phyloP scores from a whole-genome alignment of 495 filamentous ascomycete species.

The Sabuloglossum arenarium region DNA sequence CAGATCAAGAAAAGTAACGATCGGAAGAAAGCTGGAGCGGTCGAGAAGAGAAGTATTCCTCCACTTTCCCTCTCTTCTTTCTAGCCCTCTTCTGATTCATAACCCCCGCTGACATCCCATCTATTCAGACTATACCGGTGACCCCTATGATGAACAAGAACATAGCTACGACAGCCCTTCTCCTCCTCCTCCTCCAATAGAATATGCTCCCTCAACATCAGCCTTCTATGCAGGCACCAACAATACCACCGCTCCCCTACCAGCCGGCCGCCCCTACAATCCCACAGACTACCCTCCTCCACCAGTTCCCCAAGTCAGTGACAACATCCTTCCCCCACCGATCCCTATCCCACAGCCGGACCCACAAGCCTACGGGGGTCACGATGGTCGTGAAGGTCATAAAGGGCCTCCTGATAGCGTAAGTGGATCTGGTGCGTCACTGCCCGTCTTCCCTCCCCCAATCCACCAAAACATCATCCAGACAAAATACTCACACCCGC shows the following conservation, averaged over 20 bases:
- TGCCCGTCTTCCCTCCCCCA: neutral
- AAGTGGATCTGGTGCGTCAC: neutral
- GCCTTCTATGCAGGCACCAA: conserved; percentile 20
- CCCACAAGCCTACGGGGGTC: neutral
- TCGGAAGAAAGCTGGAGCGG: conserved; percentile 23
- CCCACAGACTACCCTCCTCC: conserved; percentile 20
- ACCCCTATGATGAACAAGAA: neutral
- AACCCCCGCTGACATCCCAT: neutral
- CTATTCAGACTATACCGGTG: conserved; percentile 6
- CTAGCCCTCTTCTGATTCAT: too few relatives aligned
- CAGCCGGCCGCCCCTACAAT: conserved; percentile 19
- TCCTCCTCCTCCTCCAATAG: neutral
- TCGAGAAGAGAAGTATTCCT: conserved; percentile 11
- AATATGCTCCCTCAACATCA: conserved; percentile 5
- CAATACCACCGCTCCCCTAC: conserved; percentile 23
- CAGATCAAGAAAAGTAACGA: conserved; percentile 45
- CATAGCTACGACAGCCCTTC: neutral
- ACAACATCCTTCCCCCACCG: neutral
- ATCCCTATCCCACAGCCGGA: neutral
- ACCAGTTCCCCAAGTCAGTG: neutral
- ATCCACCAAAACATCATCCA: neutral
- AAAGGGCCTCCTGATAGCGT: neutral
- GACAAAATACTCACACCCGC: neutral
- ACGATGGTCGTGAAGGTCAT: neutral
- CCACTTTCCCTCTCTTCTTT: neutral